phyloP scores from a whole-genome alignment of 169 alveolate genomes.

The Cryptosporidium tyzzeri region DNA sequence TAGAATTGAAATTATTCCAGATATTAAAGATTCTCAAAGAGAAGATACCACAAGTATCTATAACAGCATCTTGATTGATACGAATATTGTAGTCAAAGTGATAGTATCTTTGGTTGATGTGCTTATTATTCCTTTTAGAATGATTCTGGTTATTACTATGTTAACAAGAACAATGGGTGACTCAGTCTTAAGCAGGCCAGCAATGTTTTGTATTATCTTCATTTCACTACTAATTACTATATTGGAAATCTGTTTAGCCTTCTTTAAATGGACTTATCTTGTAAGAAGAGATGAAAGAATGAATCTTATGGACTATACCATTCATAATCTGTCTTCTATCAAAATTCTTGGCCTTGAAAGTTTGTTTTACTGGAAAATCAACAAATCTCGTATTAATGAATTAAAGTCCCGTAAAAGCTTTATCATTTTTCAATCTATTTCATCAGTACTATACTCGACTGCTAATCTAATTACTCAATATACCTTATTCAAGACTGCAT shows the following conservation, averaged over 20 bases:
- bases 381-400: constrained; percentile 48
- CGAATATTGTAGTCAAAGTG: constrained; percentile 36
- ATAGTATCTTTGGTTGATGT: constrained; percentile 51
- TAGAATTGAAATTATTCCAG: constrained; percentile 8
- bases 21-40: constrained; percentile 3
- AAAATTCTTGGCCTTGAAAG: constrained; percentile 54
- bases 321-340: constrained; percentile 31
- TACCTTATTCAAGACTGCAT: constrained; percentile 20
- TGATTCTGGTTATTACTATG: constrained; percentile 18
- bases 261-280: constrained; percentile 57
- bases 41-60: constrained; percentile 49
- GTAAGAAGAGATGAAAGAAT: constrained; percentile 61
- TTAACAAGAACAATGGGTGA: constrained; percentile 57
- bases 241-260: constrained; percentile 43
- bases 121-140: constrained; percentile 49
- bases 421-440: constrained; percentile 44
- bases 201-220: constrained; percentile 54
- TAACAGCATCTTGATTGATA: constrained; percentile 53
- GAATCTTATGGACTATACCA: constrained; percentile 50
- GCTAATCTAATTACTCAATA: constrained; percentile 63
- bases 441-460: constrained; percentile 65
- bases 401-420: constrained; percentile 30
- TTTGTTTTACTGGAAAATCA: constrained; percentile 41
- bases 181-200: constrained; percentile 42
- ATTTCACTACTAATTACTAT: constrained; percentile 25